Evolutionary conservation across 805 yeast species (phyloP), one percentile per base, ranked within the genome.

Genomic region (Candida cerambycidarum): DNA sequence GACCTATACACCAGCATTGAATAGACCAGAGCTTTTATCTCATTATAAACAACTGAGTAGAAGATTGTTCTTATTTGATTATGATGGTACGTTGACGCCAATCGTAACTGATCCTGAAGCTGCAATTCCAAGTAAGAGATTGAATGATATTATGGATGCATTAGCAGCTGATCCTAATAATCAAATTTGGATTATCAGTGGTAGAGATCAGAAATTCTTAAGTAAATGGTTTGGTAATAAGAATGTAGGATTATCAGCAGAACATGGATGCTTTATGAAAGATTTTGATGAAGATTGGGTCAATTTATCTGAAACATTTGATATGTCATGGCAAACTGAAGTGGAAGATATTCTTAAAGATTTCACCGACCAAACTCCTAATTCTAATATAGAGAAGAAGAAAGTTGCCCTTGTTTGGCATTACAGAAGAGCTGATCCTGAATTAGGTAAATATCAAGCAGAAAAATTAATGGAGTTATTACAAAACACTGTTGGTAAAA

Each of bases 331-430:
- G 99, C 96, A 89, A 63, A 59, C 65, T n/a, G 80, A 79, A 42
- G 98, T 89, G 12, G 80, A 80, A 42, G 82, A 80, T 19, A 79
- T 87, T 3, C 87, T 86, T 69, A 77, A 70, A 41, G 70, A 79
- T 35, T 89, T 80, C 62, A 89, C 97, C 0, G 92, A 84, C 35
- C 82, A 83, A 49, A 93, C 99, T 0, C 97, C 96, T 1, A 97
- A 97, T 6, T 76, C 97, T 1, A 76, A 76, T 50, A 83, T 86
- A 39, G 99, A 93, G 64, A 76, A 76, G 55, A 93, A 93, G 62
- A 83, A 89, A 55, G 96, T 92, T 13, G 98, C 99, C 1, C 66
- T 93, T 41, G 92, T 98, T 1, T 93, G 99, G 99, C 99, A 93
- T 65, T 93, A 92, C 61, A 79, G 99, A 54, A 77, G 95, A 41